A percentile compares a stretch with the other conserved stretches of the same genome.
phyloP scores from a whole-genome alignment of 1,139 yeast genomes.

The Suhomyces coccinellae region DNA sequence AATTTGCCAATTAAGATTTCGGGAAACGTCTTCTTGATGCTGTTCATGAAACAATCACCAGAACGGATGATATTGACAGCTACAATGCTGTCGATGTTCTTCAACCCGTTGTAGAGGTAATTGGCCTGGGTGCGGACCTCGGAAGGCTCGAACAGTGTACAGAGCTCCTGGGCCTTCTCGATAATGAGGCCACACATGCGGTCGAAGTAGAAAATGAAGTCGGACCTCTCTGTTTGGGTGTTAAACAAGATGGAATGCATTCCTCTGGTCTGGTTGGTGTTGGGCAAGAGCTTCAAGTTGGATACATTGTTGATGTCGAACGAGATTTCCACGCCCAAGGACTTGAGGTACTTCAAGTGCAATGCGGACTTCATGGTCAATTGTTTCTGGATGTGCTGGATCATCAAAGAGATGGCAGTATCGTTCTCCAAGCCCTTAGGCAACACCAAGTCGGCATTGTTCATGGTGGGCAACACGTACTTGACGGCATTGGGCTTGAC shows the following conservation, averaged over 20 bases:
- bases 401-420: conserved; percentile 77
- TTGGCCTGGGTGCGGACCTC: conserved; percentile 30
- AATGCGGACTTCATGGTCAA: conserved; percentile 60
- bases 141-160: conserved; percentile 27
- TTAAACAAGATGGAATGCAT: conserved; percentile 71
- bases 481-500: conserved; percentile 91
- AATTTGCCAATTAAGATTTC: conserved; percentile 79
- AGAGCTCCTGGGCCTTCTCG: conserved; percentile 61
- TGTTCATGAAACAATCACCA: conserved; percentile 87
- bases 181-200: conserved; percentile 72
- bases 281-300: conserved; percentile 45
- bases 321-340: conserved; percentile 47
- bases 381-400: conserved; percentile 77
- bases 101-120: conserved; percentile 38
- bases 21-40: conserved; percentile 74
- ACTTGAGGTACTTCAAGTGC: conserved; percentile 62
- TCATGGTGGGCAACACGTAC: conserved; percentile 75
- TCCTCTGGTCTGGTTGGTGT: conserved; percentile 68
- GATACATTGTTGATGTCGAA: conserved; percentile 31
- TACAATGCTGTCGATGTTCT: conserved; percentile 49
- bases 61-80: conserved; percentile 84
- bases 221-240: conserved; percentile 58
- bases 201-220: conserved; percentile 83
- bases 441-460: conserved; percentile 78
- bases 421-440: conserved; percentile 86